phyloP scores from a whole-genome alignment of 345 rosid genomes.

The Bruguiera sexangula region DNA sequence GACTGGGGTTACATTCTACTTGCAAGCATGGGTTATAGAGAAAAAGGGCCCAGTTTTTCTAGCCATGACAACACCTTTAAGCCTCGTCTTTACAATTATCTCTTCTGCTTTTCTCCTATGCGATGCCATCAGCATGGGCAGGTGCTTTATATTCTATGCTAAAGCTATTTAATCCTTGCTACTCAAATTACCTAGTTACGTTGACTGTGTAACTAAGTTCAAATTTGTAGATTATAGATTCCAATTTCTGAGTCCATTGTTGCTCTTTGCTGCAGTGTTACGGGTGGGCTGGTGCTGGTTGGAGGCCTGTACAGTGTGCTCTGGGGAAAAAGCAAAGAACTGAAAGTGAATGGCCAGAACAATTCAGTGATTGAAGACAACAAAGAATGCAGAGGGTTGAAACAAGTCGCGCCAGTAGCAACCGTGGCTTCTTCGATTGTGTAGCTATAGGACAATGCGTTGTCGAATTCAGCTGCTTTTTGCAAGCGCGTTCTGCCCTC shows the following conservation, averaged over 20 bases:
- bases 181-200: too few relatives aligned
- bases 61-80: conserved; percentile 84
- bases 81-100: conserved; percentile 59
- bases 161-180: too few relatives aligned
- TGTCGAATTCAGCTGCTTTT: too few relatives aligned
- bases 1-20: conserved; percentile 75
- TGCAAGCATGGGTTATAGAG: conserved; percentile 92
- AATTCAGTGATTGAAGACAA: conserved; percentile 27
- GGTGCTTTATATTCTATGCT: conserved; percentile 32
- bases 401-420: conserved; percentile 26
- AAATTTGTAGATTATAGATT: too few relatives aligned
- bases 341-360: conserved; percentile 16
- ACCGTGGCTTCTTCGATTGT: conserved; percentile 15
- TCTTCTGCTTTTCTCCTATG: conserved; percentile 60
- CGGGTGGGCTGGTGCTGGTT: conserved; percentile 68
- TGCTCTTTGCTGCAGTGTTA: conserved; percentile 38
- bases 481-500: too few relatives aligned
- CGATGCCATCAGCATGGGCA: conserved; percentile 64
- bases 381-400: conserved; percentile 38
- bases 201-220: too few relatives aligned
- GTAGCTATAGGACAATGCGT: neutral
- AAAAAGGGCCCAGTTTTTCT: conserved; percentile 86
- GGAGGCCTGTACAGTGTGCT: conserved; percentile 75
- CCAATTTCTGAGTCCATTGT: neutral
- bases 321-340: conserved; percentile 82